A percentile compares a stretch with the other conserved stretches of the same genome.
Evolutionary conservation across 1,284 basidiomycete species (phyloP).

Genomic region (Takashimella tepidaria): DNA sequence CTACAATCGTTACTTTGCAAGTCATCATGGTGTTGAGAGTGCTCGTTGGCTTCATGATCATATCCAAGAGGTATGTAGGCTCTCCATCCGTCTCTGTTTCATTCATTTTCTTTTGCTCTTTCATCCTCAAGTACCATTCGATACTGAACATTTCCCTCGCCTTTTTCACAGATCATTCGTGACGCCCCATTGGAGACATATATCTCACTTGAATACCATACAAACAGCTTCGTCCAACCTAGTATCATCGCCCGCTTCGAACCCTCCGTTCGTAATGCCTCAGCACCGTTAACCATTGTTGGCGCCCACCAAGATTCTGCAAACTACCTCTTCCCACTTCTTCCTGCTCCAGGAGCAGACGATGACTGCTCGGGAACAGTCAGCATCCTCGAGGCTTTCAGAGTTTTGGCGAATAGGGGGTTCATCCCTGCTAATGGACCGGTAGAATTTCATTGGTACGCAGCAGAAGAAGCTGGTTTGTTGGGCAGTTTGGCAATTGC

Average conservation of each 20-base stretch:
- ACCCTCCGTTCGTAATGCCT: conserved; percentile 14
- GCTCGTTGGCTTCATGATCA: conserved; percentile 23
- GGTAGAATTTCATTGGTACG: conserved; percentile 49
- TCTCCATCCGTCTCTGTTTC: background rate
- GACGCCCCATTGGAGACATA: conserved; percentile 16
- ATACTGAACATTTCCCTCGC: no score
- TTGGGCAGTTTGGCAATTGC: conserved; percentile 43
- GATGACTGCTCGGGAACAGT: conserved; percentile 48
- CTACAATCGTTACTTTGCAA: conserved; percentile 21
- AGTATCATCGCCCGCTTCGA: conserved; percentile 42
- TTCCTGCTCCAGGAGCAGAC: conserved; percentile 39
- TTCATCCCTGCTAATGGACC: conserved; percentile 30
- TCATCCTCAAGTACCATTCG: no score
- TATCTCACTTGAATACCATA: conserved; percentile 29
- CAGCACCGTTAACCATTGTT: conserved; percentile 54
- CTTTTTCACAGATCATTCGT: conserved; percentile 15
- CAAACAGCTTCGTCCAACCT: conserved; percentile 45
- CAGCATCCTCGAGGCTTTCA: conserved; percentile 47
- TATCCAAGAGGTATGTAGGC: conserved; percentile 12
- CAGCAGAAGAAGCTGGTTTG: conserved; percentile 48
- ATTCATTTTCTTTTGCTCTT: background rate
- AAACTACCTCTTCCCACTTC: conserved; percentile 50
- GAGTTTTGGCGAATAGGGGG: conserved; percentile 29
- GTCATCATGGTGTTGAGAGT: conserved; percentile 14
- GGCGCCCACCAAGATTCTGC: conserved; percentile 90